Conservation (phyloP, 345 rosid species). For the Salix purpurea region DNA sequence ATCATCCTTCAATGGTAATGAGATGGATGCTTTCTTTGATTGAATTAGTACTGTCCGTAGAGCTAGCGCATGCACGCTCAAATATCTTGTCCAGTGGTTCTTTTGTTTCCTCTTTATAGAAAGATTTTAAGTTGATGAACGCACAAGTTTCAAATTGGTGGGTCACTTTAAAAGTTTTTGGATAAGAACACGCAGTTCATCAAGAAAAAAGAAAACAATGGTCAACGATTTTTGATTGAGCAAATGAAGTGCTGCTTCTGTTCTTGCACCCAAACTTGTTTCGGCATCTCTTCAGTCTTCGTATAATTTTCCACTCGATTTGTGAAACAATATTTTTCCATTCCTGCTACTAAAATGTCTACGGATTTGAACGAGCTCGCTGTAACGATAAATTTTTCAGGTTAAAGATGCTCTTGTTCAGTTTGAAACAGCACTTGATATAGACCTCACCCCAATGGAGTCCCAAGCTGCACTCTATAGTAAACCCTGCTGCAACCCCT, state of each 20-base stretch:
- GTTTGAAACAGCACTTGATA: slow-evolving; percentile 74
- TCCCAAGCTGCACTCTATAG: slow-evolving; percentile 92
- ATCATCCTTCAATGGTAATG: too few relatives aligned
- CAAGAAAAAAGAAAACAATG: too few relatives aligned
- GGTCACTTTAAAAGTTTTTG: neutral
- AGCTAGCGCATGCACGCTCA: neutral
- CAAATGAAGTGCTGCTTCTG: too few relatives aligned
- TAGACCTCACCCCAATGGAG: slow-evolving; percentile 68
- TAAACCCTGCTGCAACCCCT: slow-evolving; percentile 95
- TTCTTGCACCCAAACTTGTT: too few relatives aligned
- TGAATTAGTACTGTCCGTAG: too few relatives aligned
- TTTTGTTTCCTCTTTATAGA: neutral
- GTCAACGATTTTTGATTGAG: too few relatives aligned
- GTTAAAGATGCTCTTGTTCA: slow-evolving; percentile 79
- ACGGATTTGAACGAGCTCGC: neutral
- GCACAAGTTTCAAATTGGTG: neutral
- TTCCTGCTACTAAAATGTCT: neutral
- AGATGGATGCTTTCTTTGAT: too few relatives aligned
- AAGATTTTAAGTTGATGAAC: neutral
- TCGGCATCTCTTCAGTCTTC: neutral
- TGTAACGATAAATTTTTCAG: slow-evolving; percentile 34
- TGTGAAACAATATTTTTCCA: neutral
- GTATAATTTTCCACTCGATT: neutral
- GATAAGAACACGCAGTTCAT: neutral
- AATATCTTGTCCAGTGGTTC: neutral